These are phyloP conservation scores for Wilcoxina mikolae DNA, from an alignment of 495 filamentous ascomycete species.

Conservation along the genomic window DNA sequence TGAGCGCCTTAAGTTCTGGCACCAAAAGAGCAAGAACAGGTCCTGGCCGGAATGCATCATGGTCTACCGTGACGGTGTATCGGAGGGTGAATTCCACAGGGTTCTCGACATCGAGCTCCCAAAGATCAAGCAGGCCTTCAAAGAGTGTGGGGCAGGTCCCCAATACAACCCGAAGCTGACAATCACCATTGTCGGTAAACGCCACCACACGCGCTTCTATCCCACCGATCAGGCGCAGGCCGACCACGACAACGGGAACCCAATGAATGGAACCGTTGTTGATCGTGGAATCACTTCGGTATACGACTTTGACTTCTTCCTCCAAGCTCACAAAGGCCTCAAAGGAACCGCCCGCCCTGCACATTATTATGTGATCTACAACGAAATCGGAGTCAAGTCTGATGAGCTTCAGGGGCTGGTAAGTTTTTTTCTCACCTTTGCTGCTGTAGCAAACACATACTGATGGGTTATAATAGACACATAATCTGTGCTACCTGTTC, in stretches of 20 bases:
- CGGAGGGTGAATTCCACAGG: constrained; percentile 42
- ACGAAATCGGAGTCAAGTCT: constrained; percentile 24
- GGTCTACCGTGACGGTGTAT: constrained; percentile 83
- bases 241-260: constrained; percentile 44
- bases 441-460: constrained; percentile 78
- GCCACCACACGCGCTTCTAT: constrained; percentile 86
- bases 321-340: constrained; percentile 67
- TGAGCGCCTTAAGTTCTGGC: constrained; percentile 47
- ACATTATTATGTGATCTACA: constrained; percentile 62
- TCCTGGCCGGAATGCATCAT: constrained; percentile 52
- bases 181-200: constrained; percentile 59
- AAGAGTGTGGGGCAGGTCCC: constrained; percentile 32
- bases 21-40: constrained; percentile 35
- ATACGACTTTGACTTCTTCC: constrained; percentile 67
- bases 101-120: constrained; percentile 32
- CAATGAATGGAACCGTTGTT: constrained; percentile 63
- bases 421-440: no score
- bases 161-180: constrained; percentile 29
- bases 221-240: constrained; percentile 35
- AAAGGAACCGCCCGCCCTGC: constrained; percentile 71
- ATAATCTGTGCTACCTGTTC: constrained; percentile 64
- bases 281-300: constrained; percentile 68
- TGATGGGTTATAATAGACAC: no score
- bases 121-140: constrained; percentile 33
- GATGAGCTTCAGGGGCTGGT: background rate